Base-by-base conservation (phyloP, 129 eudicot species). In the Flaveria brownii region DNA sequence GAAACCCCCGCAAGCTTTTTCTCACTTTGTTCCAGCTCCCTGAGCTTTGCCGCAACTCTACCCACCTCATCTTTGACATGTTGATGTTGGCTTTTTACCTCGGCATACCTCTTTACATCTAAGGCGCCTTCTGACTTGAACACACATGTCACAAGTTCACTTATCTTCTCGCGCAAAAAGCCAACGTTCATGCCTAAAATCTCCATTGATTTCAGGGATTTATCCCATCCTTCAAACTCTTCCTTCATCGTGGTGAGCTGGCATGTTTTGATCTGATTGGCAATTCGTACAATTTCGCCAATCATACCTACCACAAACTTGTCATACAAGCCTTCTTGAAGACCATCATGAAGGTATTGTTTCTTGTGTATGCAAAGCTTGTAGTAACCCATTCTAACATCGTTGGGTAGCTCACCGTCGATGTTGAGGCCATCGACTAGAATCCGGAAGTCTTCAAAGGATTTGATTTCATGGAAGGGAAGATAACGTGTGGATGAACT, bases 181-280 rank as follows among this genome's bases (percentile, higher is more conserved):
- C 87, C 88, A 45, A 88, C 90, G 33, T 84, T 83, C 89, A 92
- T 82, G 43, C 98, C 98, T 81, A 90, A 62, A 42, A 85, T 78
- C 73, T 88, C 89, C 74, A 87, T 86, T 11, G 90, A 83, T 71
- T 76, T 85, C 68, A 92, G 66, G 15, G 87, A 84, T 55, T 74
- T 86, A 16, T 92, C 94, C 96, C 96, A 89, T 13, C 52, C 39
- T 49, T 77, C 87, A 70, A 89, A 78, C 33, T 86, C 91, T 55
- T 85, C 74, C 51, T 73, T 64, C n/a, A 85, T 85, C 14, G 77
- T 72, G 42, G 81, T 73, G 59, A 83, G 66, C 18, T 77, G 85
- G 81, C 96, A 92, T 43, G 73, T 63, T 61, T 88, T 88, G 9
- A 92, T 68, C 57, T 86, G 80, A 14, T 85, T 84, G 4, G 92